These are phyloP conservation scores for Hypoxylon sp. DNA, from an alignment of 2,329 filamentous ascomycete genomes.

Conservation along the genomic window DNA sequence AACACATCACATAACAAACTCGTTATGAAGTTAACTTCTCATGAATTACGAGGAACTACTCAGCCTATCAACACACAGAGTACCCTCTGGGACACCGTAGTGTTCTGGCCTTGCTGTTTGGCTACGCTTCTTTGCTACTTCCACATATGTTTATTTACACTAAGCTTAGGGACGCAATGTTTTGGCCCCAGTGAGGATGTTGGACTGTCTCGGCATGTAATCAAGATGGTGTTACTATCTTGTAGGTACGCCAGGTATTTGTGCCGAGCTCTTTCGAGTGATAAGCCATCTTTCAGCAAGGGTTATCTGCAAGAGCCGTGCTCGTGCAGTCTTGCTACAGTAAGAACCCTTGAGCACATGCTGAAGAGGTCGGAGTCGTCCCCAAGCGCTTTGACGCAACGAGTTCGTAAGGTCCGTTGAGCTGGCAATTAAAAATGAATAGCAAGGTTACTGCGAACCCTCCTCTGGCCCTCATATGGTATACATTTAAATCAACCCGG, in stretches of 20 bases:
- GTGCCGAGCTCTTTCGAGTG: slow-evolving; percentile 85
- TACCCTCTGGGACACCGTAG: not conserved
- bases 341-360: not conserved
- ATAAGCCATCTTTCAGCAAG: slow-evolving; percentile 82
- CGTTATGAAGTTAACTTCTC: not conserved
- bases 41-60: not conserved
- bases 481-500: no score
- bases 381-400: not conserved
- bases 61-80: not conserved
- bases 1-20: slow-evolving; percentile 1
- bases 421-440: not conserved
- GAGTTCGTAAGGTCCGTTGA: not conserved
- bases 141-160: not conserved
- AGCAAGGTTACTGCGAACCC: not conserved
- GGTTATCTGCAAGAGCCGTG: slow-evolving; percentile 84
- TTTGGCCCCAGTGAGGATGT: slow-evolving; percentile 49
- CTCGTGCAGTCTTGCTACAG: slow-evolving; percentile 83
- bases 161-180: not conserved
- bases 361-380: not conserved
- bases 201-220: slow-evolving; percentile 84
- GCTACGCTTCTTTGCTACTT: not conserved
- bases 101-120: not conserved
- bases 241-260: slow-evolving; percentile 83
- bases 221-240: slow-evolving; percentile 85
- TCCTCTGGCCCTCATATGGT: not conserved